Evolutionary conservation across 1,284 basidiomycete genomes (phyloP), one percentile per base, ranked within the genome.

Genomic region (Moesziomyces globuligerus): DNA sequence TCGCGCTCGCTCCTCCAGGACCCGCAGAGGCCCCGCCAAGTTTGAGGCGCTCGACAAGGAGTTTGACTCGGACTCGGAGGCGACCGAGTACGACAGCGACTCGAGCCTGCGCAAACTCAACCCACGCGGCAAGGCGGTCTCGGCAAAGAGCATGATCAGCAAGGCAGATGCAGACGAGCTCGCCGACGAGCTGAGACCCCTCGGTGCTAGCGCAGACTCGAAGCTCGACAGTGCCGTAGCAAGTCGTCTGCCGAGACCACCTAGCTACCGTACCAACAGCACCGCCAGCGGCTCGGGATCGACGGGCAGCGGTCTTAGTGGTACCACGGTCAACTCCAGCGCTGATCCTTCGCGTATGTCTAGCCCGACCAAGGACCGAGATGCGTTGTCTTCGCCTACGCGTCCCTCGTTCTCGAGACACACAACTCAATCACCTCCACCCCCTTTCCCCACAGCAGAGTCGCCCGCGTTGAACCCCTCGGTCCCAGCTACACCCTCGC

Each of bases 401-500:
- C 41, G 58, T 7, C 56, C 69, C 18, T 7, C 11, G 0, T 39
- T 49, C 36, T 52, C 54, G 20, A 59, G 55, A 28, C 38, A 29
- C 11, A 50, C 53, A 7, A 57, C 60, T 15, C 42, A 50, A 41
- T 57, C 67, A 2, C 56, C 68, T 7, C 61, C 67, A 13, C 68
- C 68, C 3, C 43, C 60, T 3, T 65, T 64, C 43, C 49, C 55
- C 10, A 18, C 42, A 2, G 24, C 59, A 10, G 42, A 29, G 5
- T 4, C 41, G 7, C 42, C 57, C 9, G 46, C 50, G 2, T 13
- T 56, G 15, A 26, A 40, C 5, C 48, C 72, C 23, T 41, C 48
- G 7, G 59, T 79, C 8, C 65, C 73, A 0, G 76, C 76, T 3
- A 79, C 76, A 18, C 76, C 76, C 2, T 69, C 62, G 11, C 55